These are phyloP conservation scores for Begonia loranthoides DNA, from an alignment of 306 rosid genomes.

Conservation along the genomic window DNA sequence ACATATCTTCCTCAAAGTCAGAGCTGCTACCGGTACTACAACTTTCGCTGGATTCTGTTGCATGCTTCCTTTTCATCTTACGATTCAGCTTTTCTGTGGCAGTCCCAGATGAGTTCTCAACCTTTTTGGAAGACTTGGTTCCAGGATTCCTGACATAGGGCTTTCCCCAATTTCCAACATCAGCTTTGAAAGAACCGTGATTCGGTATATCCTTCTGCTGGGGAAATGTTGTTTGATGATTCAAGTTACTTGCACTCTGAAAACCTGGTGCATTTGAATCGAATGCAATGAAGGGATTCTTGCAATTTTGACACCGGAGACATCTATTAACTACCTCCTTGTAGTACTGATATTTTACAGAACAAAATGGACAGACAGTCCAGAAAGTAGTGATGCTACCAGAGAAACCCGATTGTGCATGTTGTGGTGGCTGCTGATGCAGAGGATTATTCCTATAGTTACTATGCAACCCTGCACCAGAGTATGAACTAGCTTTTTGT, in stretches of 20 bases:
- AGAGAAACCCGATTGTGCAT: slow-evolving; percentile 29
- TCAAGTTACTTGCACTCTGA: slow-evolving; percentile 21
- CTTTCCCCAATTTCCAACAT: slow-evolving; percentile 25
- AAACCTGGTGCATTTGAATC: slow-evolving; percentile 28
- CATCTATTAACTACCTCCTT: slow-evolving; percentile 42
- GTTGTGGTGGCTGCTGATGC: slow-evolving; percentile 32
- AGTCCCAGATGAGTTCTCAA: slow-evolving; percentile 11
- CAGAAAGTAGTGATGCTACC: slow-evolving; percentile 44
- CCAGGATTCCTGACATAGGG: slow-evolving; percentile 17
- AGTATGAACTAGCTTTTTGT: slow-evolving; percentile 21
- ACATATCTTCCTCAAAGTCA: slow-evolving; percentile 44
- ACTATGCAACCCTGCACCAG: slow-evolving; percentile 30
- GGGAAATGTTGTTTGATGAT: slow-evolving; percentile 32
- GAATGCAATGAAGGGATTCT: slow-evolving; percentile 45
- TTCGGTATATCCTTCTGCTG: slow-evolving; percentile 21
- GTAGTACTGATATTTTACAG: slow-evolving; percentile 38
- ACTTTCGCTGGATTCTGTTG: slow-evolving; percentile 51
- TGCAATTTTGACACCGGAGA: slow-evolving; percentile 56
- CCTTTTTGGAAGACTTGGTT: slow-evolving; percentile 14
- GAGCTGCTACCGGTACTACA: slow-evolving; percentile 26
- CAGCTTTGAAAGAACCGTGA: slow-evolving; percentile 27
- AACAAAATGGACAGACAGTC: slow-evolving; percentile 70
- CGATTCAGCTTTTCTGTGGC: slow-evolving; percentile 27
- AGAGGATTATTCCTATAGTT: slow-evolving; percentile 29
- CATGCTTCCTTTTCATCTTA: slow-evolving; percentile 41